Percentiles rank a stretch among this genome's conserved stretches.
Evolutionary conservation across 208 protist genomes (phyloP).

Genomic region (Acanthamoeba lenticulata): DNA sequence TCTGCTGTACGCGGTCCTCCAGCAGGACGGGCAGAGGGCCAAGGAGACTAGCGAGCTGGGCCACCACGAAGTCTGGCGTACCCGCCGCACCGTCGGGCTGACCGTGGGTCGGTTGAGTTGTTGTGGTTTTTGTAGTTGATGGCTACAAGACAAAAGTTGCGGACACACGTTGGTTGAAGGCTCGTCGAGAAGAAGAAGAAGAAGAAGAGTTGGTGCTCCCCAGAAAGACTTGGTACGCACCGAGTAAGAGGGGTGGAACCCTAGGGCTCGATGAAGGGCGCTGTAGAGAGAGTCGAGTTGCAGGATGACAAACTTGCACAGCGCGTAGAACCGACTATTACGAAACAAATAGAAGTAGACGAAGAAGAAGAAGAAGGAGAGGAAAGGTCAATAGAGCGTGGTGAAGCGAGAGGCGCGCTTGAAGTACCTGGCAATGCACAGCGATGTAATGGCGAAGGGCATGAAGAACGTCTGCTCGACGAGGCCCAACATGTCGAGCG

Average conservation of each 20-base stretch:
- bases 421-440: background rate
- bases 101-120: no score
- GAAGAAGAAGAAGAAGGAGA: no score
- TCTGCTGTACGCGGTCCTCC: background rate
- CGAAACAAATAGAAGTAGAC: no score
- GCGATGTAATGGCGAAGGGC: background rate
- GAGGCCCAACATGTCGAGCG: background rate
- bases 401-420: no score
- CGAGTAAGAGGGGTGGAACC: background rate
- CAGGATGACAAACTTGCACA: background rate
- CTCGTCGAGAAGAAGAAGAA: background rate
- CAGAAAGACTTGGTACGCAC: no score
- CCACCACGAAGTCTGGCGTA: background rate
- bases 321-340: background rate
- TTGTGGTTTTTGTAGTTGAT: no score
- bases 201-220: no score
- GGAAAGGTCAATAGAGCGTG: no score
- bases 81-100: no score
- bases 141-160: no score
- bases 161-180: no score
- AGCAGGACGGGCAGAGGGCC: background rate
- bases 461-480: slow-evolving; percentile 44
- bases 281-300: background rate
- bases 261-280: background rate
- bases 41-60: background rate